Conservation (phyloP, 345 rosid species). For the Balakata baccata region DNA sequence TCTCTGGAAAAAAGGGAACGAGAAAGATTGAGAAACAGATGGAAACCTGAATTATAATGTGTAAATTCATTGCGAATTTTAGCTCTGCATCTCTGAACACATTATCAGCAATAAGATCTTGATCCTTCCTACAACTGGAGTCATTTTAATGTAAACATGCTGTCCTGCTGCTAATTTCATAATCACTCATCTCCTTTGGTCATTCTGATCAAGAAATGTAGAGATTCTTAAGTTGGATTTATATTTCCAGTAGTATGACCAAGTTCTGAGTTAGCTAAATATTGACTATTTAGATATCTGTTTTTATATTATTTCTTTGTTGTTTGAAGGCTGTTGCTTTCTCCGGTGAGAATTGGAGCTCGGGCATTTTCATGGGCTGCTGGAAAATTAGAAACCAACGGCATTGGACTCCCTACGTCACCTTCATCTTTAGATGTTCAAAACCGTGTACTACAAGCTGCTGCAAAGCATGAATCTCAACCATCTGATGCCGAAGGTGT, state of each 20-base stretch:
- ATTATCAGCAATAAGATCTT: background rate
- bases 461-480: slow-evolving; percentile 87
- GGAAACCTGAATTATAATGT: background rate
- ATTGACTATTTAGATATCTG: background rate
- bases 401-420: slow-evolving; percentile 79
- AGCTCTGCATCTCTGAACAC: background rate
- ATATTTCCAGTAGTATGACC: background rate
- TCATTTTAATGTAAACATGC: background rate
- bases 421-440: slow-evolving; percentile 85
- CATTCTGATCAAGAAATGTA: background rate
- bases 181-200: background rate
- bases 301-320: background rate
- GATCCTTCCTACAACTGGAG: background rate
- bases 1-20: background rate
- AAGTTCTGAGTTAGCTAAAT: background rate
- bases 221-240: background rate
- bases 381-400: slow-evolving; percentile 77
- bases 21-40: background rate
- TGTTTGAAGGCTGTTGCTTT: slow-evolving; percentile 48
- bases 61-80: background rate
- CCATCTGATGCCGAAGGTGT: slow-evolving; percentile 56
- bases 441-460: slow-evolving; percentile 81
- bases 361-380: slow-evolving; percentile 83
- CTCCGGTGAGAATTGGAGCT: slow-evolving; percentile 67
- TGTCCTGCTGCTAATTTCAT: background rate